Base-by-base conservation (phyloP, 2,329 filamentous ascomycete species). In the Penicillium olsonii region DNA sequence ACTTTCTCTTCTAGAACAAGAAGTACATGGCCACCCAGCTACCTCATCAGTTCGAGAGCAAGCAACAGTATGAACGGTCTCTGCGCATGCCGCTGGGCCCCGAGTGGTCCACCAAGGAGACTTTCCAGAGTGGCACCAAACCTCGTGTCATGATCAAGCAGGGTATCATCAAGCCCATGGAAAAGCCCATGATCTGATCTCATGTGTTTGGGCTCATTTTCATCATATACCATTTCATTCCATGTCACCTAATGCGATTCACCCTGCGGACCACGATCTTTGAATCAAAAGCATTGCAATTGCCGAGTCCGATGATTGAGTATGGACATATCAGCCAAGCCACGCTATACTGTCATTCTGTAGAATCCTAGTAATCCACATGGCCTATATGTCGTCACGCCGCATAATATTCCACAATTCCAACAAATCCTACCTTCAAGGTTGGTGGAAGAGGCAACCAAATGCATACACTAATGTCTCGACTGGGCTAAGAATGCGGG, bases 21-120 rank as follows among this genome's bases (percentile, higher is more conserved):
- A 92, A 90, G 67, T 97, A 95, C 66, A 80, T 96, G 63, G 92
- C 94, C 15, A 84, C 85, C 8, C 83, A 84, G 62, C 77, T 99
- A 42, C 94, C 94, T 42, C 89, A 95, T 72, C 86, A 85, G n/a
- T 97, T 91, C 71, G 92, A 96, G 78, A 90, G 82, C 22, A 82
- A 81, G 60, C 82, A 88, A 65, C 91, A 96, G 77, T 97, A 97
- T 73, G 94, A 99, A 78, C 79, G 92, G 42, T 88, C 87, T 56
- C 76, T 97, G 50, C 81, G 92, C 37, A 74, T 96, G 59, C 94
- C 94, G 1, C 84, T 97, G 53, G 94, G 94, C 1, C 90, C 88
- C 14, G 92, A 99, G 72, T 99, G 92, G 92, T 85, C 86, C 60
- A 97, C 92, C n/a, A 96, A 96, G 81, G 85, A 90, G 76, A 90